Evolutionary conservation across 2,329 filamentous ascomycete genomes (phyloP).

Genomic region (Exophiala phaeomuriformis): DNA sequence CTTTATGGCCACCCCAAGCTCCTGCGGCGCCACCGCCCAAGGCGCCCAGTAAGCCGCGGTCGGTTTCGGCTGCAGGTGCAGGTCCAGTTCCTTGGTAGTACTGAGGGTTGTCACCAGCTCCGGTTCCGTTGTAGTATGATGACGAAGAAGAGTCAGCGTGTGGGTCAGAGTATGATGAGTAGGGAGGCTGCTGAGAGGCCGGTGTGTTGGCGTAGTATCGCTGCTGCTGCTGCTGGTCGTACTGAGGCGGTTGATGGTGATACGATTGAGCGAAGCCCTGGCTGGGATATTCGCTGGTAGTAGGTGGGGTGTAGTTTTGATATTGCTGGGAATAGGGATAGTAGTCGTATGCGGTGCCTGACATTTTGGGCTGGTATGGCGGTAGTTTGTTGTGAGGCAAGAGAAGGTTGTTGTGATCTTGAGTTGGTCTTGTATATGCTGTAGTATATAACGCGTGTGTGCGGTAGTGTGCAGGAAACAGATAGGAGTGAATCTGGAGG

Average conservation of each 20-base stretch:
- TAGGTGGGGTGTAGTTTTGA: not conserved
- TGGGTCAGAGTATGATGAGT: not conserved
- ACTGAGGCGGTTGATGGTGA: not conserved
- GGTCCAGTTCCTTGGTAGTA: conserved; percentile 6
- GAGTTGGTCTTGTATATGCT: not conserved
- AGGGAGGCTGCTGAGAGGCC: not conserved
- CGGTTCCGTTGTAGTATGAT: conserved; percentile 8
- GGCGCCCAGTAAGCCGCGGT: conserved; percentile 51
- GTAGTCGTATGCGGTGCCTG: not conserved
- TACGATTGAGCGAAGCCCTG: not conserved
- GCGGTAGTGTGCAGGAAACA: not conserved
- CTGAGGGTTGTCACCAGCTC: not conserved
- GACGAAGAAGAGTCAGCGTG: not conserved
- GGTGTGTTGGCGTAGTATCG: not conserved
- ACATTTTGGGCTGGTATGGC: not conserved
- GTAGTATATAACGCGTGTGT: not conserved
- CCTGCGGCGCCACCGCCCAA: conserved; percentile 53
- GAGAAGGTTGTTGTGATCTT: not conserved
- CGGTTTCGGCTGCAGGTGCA: conserved; percentile 36
- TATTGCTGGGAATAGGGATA: not conserved
- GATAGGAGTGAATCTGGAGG: not conserved
- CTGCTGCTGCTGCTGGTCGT: not conserved
- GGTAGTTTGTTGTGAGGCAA: not conserved
- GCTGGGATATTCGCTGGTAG: conserved; percentile 1
- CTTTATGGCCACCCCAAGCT: conserved; percentile 50